Conservation (phyloP, 768 basidiomycete genomes). For the Gelatoporia subvermispora region DNA sequence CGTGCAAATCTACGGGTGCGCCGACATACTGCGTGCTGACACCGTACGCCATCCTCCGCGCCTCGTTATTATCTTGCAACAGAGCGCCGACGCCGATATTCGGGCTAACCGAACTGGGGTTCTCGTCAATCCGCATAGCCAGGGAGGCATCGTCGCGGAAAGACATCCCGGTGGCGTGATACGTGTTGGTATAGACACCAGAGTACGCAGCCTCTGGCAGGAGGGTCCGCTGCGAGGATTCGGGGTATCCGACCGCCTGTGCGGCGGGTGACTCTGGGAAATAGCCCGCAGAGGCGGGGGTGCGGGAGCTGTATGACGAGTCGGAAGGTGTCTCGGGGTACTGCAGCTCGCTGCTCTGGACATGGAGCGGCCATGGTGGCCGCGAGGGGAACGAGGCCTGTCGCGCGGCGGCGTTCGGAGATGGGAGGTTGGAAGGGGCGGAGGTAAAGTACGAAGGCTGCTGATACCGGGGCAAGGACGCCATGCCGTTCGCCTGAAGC, state of each 20-base stretch:
- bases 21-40: slow-evolving; percentile 2
- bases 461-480: slow-evolving; percentile 10
- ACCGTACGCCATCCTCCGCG: background rate
- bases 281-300: slow-evolving; percentile 13
- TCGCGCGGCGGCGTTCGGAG: slow-evolving; percentile 8
- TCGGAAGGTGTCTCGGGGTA: slow-evolving; percentile 15
- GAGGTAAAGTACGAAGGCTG: slow-evolving; percentile 12
- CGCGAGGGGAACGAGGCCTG: slow-evolving; percentile 13
- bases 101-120: no score
- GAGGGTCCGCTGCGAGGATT: slow-evolving; percentile 28
- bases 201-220: slow-evolving; percentile 19
- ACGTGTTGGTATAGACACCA: slow-evolving; percentile 15
- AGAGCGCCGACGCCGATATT: no score
- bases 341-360: slow-evolving; percentile 14
- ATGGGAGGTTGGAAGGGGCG: slow-evolving; percentile 10
- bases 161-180: slow-evolving; percentile 3
- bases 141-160: background rate
- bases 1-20: slow-evolving; percentile 5
- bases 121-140: background rate
- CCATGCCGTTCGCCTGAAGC: background rate
- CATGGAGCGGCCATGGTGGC: slow-evolving; percentile 18
- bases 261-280: slow-evolving; percentile 12
- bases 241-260: slow-evolving; percentile 23
- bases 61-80: no score
- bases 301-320: slow-evolving; percentile 17